Base-by-base conservation (phyloP, 2,329 filamentous ascomycete genomes). In the Colletotrichum noveboracense region DNA sequence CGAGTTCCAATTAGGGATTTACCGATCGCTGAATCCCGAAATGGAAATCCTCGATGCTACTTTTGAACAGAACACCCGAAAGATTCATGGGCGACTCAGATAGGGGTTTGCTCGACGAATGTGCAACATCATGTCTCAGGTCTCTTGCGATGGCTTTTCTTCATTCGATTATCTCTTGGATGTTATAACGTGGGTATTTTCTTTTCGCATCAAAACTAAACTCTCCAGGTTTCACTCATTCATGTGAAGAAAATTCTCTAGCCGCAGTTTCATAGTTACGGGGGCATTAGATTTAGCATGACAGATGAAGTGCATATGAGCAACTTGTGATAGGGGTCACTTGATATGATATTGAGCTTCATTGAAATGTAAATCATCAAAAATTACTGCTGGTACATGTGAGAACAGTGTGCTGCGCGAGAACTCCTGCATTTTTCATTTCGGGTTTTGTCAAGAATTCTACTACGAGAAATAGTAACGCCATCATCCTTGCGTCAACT, bases 1-100 rank as follows among this genome's bases (percentile, higher is more conserved):
- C 0, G n/a, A n/a, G 4, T 48, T 48, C 43, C 10, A 21, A 21
- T n/a, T 13, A 48, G 43, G 1, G 0, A 48, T 0, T 48, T 2
- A 48, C n/a, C 43, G n/a, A 48, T 48, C 43, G 43, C 43, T 48
- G 43, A 21, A 48, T 48, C 43, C 43, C 6, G 43, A 48, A 48
- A 48, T 1, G 43, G 43, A 48, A 48, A 6, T 48, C n/a, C n/a
- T 13, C 10, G n/a, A 21, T 48, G 0, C 43, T 48, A n/a, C 4
- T n/a, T 48, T 48, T 13, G n/a, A n/a, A n/a, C n/a, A n/a, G 43
- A 21, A 21, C n/a, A 48, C n/a, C 6, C n/a, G 4, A 21, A 21
- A 21, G 10, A 48, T 48, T 21, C 43, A 10, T 43, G 38, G 18
- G 38, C 38, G 9, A 43, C 18, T 43, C 18, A 43, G 18, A 43